Base-by-base conservation (phyloP, 1,139 yeast species). In the Yamadazyma dushanensis region DNA sequence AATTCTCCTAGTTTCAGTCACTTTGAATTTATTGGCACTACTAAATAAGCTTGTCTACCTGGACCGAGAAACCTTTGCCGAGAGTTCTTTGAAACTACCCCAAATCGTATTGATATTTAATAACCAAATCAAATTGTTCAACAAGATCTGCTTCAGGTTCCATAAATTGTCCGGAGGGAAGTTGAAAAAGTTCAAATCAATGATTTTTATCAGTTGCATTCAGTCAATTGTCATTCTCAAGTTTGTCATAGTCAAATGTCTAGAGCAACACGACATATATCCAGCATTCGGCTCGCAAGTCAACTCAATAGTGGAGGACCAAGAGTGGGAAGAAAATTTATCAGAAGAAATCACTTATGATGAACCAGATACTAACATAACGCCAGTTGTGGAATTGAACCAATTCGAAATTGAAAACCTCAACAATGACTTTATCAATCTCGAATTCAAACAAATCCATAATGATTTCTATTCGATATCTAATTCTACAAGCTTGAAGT, bases 61-160 rank as follows among this genome's bases (percentile, higher is more conserved):
- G 31, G 29, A 32, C 14, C 24, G 24, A n/a, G 22, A 24, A 3
- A 4, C 9, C n/a, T 23, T 16, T 23, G 4, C 22, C 34, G n/a
- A 29, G 29, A 13, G 34, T 17, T 37, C 30, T 31, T 14, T 17
- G 8, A 26, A 41, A 6, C 35, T 41, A 9, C 41, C 47, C 10
- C 46, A 41, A 13, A 46, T 54, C 16, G 26, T 47, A 8, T 43
- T 57, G 2, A 34, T 40, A 1, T 50, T 66, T 23, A 58, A 59
- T 34, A 61, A 63, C 34, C 74, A 69, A 43, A 46, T 61, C 9
- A 56, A 51, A 29, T 49, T 68, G 20, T 64, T 63, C 44, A 59
- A 61, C 37, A 53, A 55, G 37, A 36, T 63, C 8, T 41, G 54
- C 8, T 41, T 36, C 24, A 61, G 59, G 38, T 44, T 60, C 23